A percentile compares a stretch with the other conserved stretches of the same genome.
phyloP scores from a whole-genome alignment of 2,329 filamentous ascomycete species.

The Simplicillium aogashimaense region DNA sequence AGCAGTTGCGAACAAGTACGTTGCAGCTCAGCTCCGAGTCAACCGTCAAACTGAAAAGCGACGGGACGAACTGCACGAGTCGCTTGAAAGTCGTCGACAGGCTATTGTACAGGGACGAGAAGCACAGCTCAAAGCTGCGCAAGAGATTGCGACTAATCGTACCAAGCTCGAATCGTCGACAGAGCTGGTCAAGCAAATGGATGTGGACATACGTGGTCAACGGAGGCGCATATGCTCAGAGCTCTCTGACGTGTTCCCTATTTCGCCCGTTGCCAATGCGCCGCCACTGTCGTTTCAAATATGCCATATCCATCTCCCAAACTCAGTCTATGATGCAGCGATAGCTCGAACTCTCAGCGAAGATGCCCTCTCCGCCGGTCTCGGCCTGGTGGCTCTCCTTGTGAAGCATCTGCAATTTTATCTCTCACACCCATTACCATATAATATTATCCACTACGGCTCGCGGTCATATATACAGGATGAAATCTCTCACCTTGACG shows the following conservation, averaged over 20 bases:
- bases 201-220: constrained; percentile 69
- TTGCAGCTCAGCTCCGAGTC: constrained; percentile 55
- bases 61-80: constrained; percentile 57
- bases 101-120: constrained; percentile 57
- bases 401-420: constrained; percentile 74
- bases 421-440: constrained; percentile 67
- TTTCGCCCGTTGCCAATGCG: constrained; percentile 49
- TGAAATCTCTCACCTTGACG: constrained; percentile 50
- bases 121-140: constrained; percentile 46
- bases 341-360: constrained; percentile 42
- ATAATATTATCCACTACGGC: constrained; percentile 62
- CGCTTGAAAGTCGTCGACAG: constrained; percentile 52
- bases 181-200: constrained; percentile 43
- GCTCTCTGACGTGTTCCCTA: constrained; percentile 68
- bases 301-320: constrained; percentile 66
- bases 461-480: constrained; percentile 71
- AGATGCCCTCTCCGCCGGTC: constrained; percentile 66
- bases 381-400: constrained; percentile 72
- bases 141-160: constrained; percentile 51
- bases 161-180: constrained; percentile 48
- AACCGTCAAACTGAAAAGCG: constrained; percentile 52
- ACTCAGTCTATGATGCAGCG: constrained; percentile 58
- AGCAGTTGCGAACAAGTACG: constrained; percentile 38
- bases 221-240: constrained; percentile 82
- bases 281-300: constrained; percentile 75